Conservation (phyloP, 2,329 filamentous ascomycete genomes). For the Capronia americana region DNA sequence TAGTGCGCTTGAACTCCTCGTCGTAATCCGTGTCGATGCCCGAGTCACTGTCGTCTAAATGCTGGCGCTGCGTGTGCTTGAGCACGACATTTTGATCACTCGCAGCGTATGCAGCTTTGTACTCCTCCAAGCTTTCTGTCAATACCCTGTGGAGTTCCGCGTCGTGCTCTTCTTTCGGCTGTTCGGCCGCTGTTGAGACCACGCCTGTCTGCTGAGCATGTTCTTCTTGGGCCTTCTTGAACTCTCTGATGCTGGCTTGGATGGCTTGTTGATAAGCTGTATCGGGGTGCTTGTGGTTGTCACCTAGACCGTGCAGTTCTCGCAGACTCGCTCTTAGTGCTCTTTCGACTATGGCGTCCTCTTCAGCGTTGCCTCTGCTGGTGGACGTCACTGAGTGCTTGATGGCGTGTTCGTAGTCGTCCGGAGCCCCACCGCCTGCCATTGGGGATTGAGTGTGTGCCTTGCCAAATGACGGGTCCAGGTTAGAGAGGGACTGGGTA, state of each 20-base stretch:
- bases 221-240: slow-evolving; percentile 36
- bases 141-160: slow-evolving; percentile 54
- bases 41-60: slow-evolving; percentile 38
- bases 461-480: slow-evolving; percentile 32
- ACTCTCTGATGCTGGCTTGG: slow-evolving; percentile 38
- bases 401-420: slow-evolving; percentile 75
- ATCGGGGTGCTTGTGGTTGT: slow-evolving; percentile 41
- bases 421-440: slow-evolving; percentile 51
- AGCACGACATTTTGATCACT: neutral
- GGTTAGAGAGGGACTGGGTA: slow-evolving; percentile 20
- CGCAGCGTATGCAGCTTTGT: slow-evolving; percentile 21
- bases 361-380: slow-evolving; percentile 70
- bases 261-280: slow-evolving; percentile 44
- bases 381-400: slow-evolving; percentile 71
- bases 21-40: slow-evolving; percentile 44
- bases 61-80: neutral
- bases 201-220: slow-evolving; percentile 29
- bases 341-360: slow-evolving; percentile 74
- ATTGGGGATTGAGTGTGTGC: slow-evolving; percentile 18
- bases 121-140: slow-evolving; percentile 52
- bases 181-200: slow-evolving; percentile 9
- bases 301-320: slow-evolving; percentile 56
- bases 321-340: slow-evolving; percentile 75
- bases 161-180: slow-evolving; percentile 43
- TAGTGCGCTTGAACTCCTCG: slow-evolving; percentile 49